Conservation (phyloP, 2,329 filamentous ascomycete genomes). For the Albophoma yamanashiensis region DNA sequence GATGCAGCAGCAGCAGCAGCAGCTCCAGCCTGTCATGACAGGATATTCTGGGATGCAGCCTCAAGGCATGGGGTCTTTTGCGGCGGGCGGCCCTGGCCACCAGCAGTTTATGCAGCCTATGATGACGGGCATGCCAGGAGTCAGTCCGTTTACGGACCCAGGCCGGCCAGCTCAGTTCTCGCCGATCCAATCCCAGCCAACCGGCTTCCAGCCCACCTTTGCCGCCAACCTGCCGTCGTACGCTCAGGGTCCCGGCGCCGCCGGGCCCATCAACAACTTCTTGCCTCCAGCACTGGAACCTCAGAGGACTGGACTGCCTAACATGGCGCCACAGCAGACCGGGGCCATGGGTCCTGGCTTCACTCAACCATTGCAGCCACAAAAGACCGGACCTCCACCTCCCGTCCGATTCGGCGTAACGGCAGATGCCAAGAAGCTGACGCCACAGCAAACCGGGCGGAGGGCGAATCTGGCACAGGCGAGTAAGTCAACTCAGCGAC, state of each 20-base stretch:
- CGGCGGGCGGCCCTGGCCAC: constrained; percentile 16
- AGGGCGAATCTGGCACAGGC: constrained; percentile 88
- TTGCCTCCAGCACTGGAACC: constrained; percentile 51
- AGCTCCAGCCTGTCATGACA: constrained; percentile 29
- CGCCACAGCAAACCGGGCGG: constrained; percentile 77
- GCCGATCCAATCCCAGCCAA: constrained; percentile 50
- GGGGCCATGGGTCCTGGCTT: constrained; percentile 41
- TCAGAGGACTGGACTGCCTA: constrained; percentile 42
- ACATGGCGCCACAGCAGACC: constrained; percentile 37
- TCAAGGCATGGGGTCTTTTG: constrained; percentile 27
- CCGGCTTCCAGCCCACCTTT: constrained; percentile 43
- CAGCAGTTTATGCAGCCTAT: constrained; percentile 34
- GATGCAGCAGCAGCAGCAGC: constrained; percentile 32
- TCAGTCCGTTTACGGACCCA: constrained; percentile 29
- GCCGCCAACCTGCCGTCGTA: constrained; percentile 28
- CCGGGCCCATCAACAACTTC: constrained; percentile 42
- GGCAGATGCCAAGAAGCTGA: constrained; percentile 61
- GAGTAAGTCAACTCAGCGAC: constrained; percentile 53
- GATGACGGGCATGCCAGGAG: constrained; percentile 33
- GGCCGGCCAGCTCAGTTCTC: constrained; percentile 28
- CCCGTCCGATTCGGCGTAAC: constrained; percentile 81
- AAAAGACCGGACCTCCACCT: constrained; percentile 59
- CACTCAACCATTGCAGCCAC: constrained; percentile 34
- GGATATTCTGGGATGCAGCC: constrained; percentile 22
- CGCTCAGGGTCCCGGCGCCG: constrained; percentile 27